Conservation (phyloP, 352 stramenopile species). For the Globisporangium recalcitrans region DNA sequence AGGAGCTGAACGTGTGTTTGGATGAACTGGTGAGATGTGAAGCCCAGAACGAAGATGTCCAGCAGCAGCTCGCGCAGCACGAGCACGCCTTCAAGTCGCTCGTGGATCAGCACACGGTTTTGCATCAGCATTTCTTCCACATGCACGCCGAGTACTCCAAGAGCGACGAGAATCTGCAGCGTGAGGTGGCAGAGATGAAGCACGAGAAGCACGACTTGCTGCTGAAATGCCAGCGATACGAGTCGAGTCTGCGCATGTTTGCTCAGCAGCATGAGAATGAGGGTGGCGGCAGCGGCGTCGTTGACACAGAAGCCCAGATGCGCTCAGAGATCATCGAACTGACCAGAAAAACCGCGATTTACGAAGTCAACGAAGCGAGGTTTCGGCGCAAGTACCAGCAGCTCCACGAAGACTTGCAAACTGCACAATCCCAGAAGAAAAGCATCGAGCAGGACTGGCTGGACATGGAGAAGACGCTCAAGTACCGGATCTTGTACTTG, state of each 20-base stretch:
- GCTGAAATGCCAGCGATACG: slow-evolving; percentile 49
- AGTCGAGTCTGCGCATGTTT: slow-evolving; percentile 45
- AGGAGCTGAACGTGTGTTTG: slow-evolving; percentile 61
- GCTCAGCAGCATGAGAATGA: slow-evolving; percentile 22
- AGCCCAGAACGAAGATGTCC: slow-evolving; percentile 44
- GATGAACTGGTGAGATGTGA: slow-evolving; percentile 53
- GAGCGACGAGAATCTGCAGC: slow-evolving; percentile 30
- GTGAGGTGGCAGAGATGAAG: slow-evolving; percentile 35
- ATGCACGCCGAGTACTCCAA: slow-evolving; percentile 42
- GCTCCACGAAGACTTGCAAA: slow-evolving; percentile 41
- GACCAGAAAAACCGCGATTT: slow-evolving; percentile 63
- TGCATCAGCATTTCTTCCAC: slow-evolving; percentile 73
- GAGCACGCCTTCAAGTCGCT: slow-evolving; percentile 50
- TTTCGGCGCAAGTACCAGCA: slow-evolving; percentile 63
- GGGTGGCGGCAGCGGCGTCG: neutral
- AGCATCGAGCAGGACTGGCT: slow-evolving; percentile 71
- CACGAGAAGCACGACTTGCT: slow-evolving; percentile 38
- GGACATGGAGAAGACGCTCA: slow-evolving; percentile 85
- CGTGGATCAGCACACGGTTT: slow-evolving; percentile 66
- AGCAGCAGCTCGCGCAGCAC: slow-evolving; percentile 36
- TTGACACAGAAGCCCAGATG: slow-evolving; percentile 32
- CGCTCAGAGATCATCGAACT: slow-evolving; percentile 56
- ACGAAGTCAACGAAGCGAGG: slow-evolving; percentile 80
- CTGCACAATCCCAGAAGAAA: slow-evolving; percentile 24
- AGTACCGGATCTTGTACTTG: slow-evolving; percentile 86